Evolutionary conservation across 2,329 filamentous ascomycete genomes (phyloP), one percentile per base, ranked within the genome.

Genomic region (Aspergillus phoenicis): DNA sequence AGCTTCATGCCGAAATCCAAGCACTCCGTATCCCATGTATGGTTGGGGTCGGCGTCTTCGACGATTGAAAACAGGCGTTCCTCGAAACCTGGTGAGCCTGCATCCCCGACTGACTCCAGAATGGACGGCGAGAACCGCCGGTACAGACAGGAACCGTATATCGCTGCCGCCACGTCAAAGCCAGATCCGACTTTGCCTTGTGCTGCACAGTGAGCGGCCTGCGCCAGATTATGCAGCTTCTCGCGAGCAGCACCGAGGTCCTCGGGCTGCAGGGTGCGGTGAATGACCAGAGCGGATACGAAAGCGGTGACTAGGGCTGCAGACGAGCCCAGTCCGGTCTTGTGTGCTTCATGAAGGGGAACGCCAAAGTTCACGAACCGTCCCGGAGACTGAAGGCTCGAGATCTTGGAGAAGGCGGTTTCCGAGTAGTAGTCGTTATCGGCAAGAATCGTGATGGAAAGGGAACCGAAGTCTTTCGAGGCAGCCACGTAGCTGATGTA

Each of bases 371-470:
- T 85, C 64, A 87, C 84, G 80, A 98, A 98, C 63, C 87, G 67
- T 70, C 77, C 61, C 66, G 70, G 72, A 61, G 68, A 71, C 24
- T 59, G 60, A 20, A 54, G 43, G 11, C 71, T 74, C 61, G 71
- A 66, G 13, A 66, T 66, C 51, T 70, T 75, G 58, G 75, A 73
- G 17, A 81, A 73, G 26, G 81, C 74, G 2, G 88, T 83, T 62
- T 89, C 87, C 4, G 95, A 97, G 82, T 98, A 99, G 84, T 99
- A 99, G 80, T 96, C 91, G 72, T 95, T 93, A 79, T 97, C 93
- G 62, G 95, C 94, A 38, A 98, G 85, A 74, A 99, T 94, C 63
- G 91, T 93, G 75, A 98, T 86, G 13, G 87, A 87, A 30, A 89
- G 80, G 4, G 93, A 86, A 13, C 84, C 83, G 71, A 95, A 75